These are phyloP conservation scores for Quercus alba DNA, from an alignment of 306 rosid species.

Conservation along the genomic window DNA sequence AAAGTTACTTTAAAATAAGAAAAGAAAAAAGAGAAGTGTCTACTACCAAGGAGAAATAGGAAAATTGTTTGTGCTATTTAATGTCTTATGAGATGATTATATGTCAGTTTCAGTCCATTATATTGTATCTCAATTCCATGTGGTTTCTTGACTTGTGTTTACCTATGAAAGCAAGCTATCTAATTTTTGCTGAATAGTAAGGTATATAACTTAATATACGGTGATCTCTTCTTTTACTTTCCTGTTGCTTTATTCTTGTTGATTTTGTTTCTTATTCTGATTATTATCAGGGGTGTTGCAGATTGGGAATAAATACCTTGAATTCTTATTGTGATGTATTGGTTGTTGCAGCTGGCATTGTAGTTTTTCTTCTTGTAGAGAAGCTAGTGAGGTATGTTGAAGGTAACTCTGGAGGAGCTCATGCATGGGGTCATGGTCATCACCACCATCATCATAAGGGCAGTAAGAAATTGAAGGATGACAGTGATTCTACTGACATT, in stretches of 20 bases:
- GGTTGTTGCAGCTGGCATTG: slow-evolving; percentile 80
- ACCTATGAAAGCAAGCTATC: background rate
- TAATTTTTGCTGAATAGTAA: background rate
- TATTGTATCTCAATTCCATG: background rate
- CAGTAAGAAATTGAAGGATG: slow-evolving; percentile 65
- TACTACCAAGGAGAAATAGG: background rate
- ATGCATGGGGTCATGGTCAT: slow-evolving; percentile 69
- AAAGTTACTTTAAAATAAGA: too few species aligned
- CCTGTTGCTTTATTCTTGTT: slow-evolving; percentile 1
- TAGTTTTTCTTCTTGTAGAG: slow-evolving; percentile 90
- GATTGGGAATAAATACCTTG: slow-evolving; percentile 16
- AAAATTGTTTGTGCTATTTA: background rate
- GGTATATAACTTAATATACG: background rate
- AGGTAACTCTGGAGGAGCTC: slow-evolving; percentile 67
- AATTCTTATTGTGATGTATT: slow-evolving; percentile 13
- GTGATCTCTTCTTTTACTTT: background rate
- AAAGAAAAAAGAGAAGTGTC: background rate
- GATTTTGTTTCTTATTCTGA: background rate
- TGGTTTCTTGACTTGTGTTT: background rate
- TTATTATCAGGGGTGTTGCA: background rate
- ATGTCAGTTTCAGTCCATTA: background rate
- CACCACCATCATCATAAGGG: slow-evolving; percentile 70
- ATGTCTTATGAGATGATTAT: background rate
- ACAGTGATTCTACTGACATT: slow-evolving; percentile 36
- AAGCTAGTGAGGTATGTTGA: slow-evolving; percentile 90